phyloP scores from a whole-genome alignment of 1,284 basidiomycete genomes.

The Prillingera fragicola region DNA sequence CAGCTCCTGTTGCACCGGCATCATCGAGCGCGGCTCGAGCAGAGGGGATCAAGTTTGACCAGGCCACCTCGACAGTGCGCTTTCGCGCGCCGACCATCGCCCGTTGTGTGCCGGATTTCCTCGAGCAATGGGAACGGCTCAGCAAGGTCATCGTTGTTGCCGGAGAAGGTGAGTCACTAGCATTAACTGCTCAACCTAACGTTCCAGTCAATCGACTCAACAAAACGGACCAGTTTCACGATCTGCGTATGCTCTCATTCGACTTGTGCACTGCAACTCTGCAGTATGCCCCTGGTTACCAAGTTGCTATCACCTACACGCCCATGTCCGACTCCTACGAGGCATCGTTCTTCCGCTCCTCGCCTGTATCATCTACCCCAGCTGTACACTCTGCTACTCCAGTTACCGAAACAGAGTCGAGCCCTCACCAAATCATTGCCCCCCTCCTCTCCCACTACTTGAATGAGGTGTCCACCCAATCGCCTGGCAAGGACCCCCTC shows the following conservation, averaged over 20 bases:
- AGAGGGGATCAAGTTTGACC: constrained; percentile 70
- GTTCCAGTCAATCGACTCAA: constrained; percentile 72
- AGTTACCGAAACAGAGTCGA: constrained; percentile 8
- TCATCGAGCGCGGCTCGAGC: constrained; percentile 43
- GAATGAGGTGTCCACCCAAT: constrained; percentile 30
- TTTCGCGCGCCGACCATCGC: constrained; percentile 79
- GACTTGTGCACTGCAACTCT: constrained; percentile 85
- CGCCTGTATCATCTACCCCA: background rate
- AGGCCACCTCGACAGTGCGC: constrained; percentile 72
- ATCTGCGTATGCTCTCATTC: constrained; percentile 72
- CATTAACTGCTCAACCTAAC: background rate
- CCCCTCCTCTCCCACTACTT: constrained; percentile 33
- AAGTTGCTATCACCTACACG: constrained; percentile 42
- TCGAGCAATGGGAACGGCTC: constrained; percentile 83
- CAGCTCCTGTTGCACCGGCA: constrained; percentile 44
- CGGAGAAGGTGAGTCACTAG: constrained; percentile 59
- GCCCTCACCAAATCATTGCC: constrained; percentile 35
- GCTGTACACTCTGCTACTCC: background rate
- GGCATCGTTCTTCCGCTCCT: constrained; percentile 27
- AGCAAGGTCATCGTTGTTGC: constrained; percentile 89
- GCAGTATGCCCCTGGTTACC: constrained; percentile 54
- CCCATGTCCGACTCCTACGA: constrained; percentile 41
- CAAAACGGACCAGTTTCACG: constrained; percentile 61
- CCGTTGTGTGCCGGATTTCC: constrained; percentile 77
- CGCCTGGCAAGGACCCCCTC: background rate